These are phyloP conservation scores for Pseudonitzschia delicatissima DNA, from an alignment of 108 stramenopile genomes.

Conservation along the genomic window DNA sequence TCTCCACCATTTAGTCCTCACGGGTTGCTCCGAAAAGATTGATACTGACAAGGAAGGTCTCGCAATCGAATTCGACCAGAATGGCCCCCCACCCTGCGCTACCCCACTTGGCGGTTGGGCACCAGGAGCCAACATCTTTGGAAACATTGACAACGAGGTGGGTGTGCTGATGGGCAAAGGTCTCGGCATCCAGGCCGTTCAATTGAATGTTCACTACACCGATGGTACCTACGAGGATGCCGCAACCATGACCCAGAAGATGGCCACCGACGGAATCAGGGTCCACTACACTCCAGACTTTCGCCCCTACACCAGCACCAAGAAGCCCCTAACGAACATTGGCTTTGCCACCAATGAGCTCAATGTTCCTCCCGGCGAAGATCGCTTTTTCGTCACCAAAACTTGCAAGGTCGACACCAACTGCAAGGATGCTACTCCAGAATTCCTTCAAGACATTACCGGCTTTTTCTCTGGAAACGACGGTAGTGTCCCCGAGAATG, in stretches of 20 bases:
- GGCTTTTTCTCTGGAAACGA: neutral
- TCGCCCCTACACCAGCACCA: neutral
- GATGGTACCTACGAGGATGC: neutral
- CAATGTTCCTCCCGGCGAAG: neutral
- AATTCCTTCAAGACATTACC: neutral
- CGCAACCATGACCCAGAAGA: neutral
- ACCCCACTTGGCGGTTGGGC: neutral
- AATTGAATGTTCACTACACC: constrained; percentile 5
- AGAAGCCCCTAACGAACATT: neutral
- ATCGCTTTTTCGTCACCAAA: neutral
- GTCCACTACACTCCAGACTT: neutral
- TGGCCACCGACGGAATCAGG: constrained; percentile 4
- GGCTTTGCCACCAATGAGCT: neutral
- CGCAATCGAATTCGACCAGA: too few species aligned
- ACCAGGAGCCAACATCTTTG: neutral
- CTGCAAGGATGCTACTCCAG: neutral
- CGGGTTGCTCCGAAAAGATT: too few species aligned
- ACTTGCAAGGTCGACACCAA: neutral
- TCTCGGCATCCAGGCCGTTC: neutral
- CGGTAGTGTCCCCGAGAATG: neutral
- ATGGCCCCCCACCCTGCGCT: neutral
- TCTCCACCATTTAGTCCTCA: neutral
- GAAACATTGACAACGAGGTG: neutral
- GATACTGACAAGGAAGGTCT: too few species aligned
- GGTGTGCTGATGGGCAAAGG: neutral